Evolutionary conservation across 1,139 yeast species (phyloP), one percentile per base, ranked within the genome.

Genomic region (Magnusiomyces tetraspermus): DNA sequence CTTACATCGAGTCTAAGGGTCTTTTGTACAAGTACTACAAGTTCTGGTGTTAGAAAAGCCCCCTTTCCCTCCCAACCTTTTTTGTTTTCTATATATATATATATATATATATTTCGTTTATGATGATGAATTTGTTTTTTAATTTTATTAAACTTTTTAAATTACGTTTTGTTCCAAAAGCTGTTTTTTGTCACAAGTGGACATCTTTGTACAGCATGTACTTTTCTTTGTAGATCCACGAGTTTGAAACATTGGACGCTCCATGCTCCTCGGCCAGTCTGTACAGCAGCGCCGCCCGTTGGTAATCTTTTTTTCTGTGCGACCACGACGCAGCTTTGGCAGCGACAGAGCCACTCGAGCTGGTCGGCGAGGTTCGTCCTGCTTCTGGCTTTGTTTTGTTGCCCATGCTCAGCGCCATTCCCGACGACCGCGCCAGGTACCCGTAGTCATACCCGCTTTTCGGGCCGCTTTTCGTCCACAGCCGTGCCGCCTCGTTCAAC

Each of bases 191-290:
- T 11, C 33, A 15, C 17, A 33, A 15, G 5, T 38, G 8, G 5
- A 38, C 24, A 21, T 38, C 42, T 38, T 17, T 38, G n/a, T 38
- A 38, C 42, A 38, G 8, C 70, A 76, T 66, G 63, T 85, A 85
- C 70, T 84, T 84, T 47, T 79, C 81, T 65, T 83, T 84, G 70
- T 83, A 81, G 45, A 85, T 83, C 94, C 94, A 85, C 55, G 83
- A 79, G 57, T 84, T 82, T 1, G 90, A 90, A 38, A 83, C 78
- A 56, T 82, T 71, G 59, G 75, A 78, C 23, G 78, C 78, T 1
- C 92, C 94, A 59, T 77, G 75, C 17, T 76, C 70, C 51, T 82
- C 90, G 24, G 88, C 84, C 43, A 80, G 68, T 50, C 94, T 71
- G 57, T 81, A 77, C 80, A 90, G 82, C 13, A 81, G 79, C 1